Percentiles rank a stretch among this genome's conserved stretches.
Evolutionary conservation across 768 basidiomycete genomes (phyloP).

Genomic region (Suillus placidus): DNA sequence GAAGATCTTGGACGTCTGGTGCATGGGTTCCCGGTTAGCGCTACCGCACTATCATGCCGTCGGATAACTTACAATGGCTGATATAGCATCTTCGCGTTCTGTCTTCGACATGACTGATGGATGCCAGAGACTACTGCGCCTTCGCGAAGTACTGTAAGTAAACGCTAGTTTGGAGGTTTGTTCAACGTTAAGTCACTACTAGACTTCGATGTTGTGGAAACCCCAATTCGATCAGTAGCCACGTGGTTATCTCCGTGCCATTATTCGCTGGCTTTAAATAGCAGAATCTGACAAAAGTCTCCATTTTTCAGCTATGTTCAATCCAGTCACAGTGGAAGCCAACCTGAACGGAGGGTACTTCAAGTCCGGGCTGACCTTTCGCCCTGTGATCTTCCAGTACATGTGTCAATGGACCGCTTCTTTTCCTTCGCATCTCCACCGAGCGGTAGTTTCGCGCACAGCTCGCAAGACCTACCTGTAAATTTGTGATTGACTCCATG

Average conservation of each 20-base stretch:
- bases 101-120: slow-evolving; percentile 51
- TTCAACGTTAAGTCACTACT: background rate
- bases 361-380: background rate
- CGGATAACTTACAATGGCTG: slow-evolving; percentile 45
- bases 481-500: background rate
- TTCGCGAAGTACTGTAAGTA: background rate
- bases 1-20: slow-evolving; percentile 41
- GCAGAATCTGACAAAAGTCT: background rate
- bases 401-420: background rate
- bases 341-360: background rate
- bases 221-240: background rate
- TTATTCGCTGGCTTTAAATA: background rate
- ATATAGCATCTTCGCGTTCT: slow-evolving; percentile 57
- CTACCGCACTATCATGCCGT: background rate
- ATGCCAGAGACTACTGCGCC: background rate
- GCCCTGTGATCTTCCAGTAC: background rate
- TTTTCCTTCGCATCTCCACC: background rate
- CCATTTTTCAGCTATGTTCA: background rate
- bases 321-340: background rate
- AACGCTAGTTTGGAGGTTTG: background rate
- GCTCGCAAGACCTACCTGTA: background rate
- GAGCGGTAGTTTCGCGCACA: background rate
- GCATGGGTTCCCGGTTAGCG: slow-evolving; percentile 14
- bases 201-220: slow-evolving; percentile 1
- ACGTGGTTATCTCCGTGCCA: slow-evolving; percentile 2